A percentile compares a stretch with the other conserved stretches of the same genome.
phyloP scores from a whole-genome alignment of 768 basidiomycete genomes.

The Naganishia vishniacii region DNA sequence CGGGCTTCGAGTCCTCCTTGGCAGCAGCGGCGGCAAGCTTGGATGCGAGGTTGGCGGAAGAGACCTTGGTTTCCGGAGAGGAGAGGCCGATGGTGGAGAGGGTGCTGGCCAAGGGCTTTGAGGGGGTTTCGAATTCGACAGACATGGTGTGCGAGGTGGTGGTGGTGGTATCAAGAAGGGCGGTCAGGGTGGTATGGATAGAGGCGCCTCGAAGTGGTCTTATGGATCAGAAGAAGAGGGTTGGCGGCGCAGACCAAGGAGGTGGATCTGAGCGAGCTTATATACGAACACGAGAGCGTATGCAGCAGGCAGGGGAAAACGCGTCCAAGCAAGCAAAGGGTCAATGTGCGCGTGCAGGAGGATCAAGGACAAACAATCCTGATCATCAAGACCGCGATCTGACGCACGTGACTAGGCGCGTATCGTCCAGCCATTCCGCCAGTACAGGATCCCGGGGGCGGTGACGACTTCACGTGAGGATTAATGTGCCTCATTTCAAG shows the following conservation, averaged over 20 bases:
- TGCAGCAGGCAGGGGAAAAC: background rate
- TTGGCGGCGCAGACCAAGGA: background rate
- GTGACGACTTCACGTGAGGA: background rate
- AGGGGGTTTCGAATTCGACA: conserved; percentile 28
- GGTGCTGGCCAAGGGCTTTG: conserved; percentile 27
- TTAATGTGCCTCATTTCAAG: background rate
- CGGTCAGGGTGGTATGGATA: background rate
- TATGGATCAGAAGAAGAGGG: no score
- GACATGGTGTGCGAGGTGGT: no score
- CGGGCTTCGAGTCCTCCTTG: background rate
- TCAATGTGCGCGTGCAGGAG: no score
- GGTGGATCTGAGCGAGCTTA: no score
- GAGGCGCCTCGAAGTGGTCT: no score
- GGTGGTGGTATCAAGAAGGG: no score
- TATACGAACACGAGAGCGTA: no score
- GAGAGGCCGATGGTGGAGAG: conserved; percentile 28
- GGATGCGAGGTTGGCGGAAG: conserved; percentile 22
- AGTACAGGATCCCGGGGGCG: no score
- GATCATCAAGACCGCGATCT: background rate
- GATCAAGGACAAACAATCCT: background rate
- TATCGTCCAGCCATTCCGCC: no score
- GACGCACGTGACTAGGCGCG: background rate
- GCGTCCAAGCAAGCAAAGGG: background rate
- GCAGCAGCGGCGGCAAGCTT: conserved; percentile 21
- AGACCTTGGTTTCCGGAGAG: conserved; percentile 8